Conservation (phyloP, 2,329 filamentous ascomycete species). For the Metarhizium robertsii region DNA sequence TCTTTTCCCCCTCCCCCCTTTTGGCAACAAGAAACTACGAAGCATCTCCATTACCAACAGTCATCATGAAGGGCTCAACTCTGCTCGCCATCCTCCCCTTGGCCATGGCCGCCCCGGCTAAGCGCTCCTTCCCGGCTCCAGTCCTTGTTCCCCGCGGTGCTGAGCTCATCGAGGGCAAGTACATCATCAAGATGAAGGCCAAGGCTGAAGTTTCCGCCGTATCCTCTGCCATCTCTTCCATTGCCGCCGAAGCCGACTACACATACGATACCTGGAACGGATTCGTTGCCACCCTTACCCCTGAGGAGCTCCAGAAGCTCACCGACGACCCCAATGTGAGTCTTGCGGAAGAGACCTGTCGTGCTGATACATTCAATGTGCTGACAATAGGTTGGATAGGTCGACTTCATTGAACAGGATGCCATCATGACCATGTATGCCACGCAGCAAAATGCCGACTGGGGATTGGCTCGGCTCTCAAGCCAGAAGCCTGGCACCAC, state of each 20-base stretch:
- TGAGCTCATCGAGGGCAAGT: slow-evolving; percentile 24
- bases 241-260: slow-evolving; percentile 23
- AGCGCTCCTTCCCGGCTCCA: slow-evolving; percentile 24
- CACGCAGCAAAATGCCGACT: slow-evolving; percentile 29
- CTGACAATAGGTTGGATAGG: slow-evolving; percentile 4
- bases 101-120: slow-evolving; percentile 20
- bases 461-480: slow-evolving; percentile 31
- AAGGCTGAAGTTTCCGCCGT: slow-evolving; percentile 14
- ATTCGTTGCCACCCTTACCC: slow-evolving; percentile 18
- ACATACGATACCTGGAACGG: slow-evolving; percentile 19
- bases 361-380: background rate
- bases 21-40: slow-evolving; percentile 4
- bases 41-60: background rate
- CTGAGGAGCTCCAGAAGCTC: slow-evolving; percentile 16
- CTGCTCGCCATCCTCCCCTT: slow-evolving; percentile 24
- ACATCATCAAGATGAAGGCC: slow-evolving; percentile 27
- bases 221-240: slow-evolving; percentile 14
- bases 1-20: background rate
- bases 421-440: slow-evolving; percentile 40
- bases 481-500: slow-evolving; percentile 15
- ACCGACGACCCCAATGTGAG: slow-evolving; percentile 16
- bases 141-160: slow-evolving; percentile 21
- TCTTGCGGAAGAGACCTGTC: background rate
- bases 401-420: slow-evolving; percentile 32
- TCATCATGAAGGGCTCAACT: slow-evolving; percentile 20